phyloP scores from a whole-genome alignment of 352 stramenopile genomes.

The Phytophthora rubi region DNA sequence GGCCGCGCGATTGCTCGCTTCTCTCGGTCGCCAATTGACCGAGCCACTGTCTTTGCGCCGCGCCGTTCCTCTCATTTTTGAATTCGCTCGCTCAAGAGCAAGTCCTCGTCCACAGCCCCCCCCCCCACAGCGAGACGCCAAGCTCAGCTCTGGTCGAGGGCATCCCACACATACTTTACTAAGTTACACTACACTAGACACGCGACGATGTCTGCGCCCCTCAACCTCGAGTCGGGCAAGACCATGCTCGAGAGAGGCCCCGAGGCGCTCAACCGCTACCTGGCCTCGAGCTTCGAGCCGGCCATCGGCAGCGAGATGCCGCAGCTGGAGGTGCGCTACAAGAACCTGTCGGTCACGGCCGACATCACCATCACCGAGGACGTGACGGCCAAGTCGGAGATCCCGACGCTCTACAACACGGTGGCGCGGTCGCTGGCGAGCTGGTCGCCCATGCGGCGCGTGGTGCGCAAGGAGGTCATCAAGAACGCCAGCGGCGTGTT shows the following conservation, averaged over 20 bases:
- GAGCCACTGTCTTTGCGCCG: conserved; percentile 7
- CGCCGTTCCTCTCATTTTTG: conserved; percentile 10
- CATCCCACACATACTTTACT: conserved; percentile 2
- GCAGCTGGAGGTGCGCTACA: conserved; percentile 57
- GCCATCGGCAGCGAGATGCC: conserved; percentile 46
- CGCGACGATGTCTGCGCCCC: not conserved
- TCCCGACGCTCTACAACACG: conserved; percentile 49
- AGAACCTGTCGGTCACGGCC: conserved; percentile 48
- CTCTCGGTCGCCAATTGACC: conserved; percentile 3
- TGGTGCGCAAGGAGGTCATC: conserved; percentile 34
- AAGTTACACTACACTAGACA: not conserved
- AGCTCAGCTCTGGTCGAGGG: conserved; percentile 14
- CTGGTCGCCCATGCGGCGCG: conserved; percentile 24
- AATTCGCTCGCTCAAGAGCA: conserved; percentile 15
- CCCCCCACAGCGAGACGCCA: not conserved
- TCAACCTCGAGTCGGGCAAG: conserved; percentile 27
- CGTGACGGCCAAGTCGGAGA: conserved; percentile 23
- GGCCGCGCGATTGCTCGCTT: conserved; percentile 3
- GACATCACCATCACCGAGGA: conserved; percentile 34
- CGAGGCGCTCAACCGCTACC: conserved; percentile 30
- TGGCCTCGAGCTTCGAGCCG: conserved; percentile 40
- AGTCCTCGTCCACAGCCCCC: not conserved
- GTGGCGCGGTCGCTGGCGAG: conserved; percentile 20
- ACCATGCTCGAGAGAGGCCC: conserved; percentile 27
- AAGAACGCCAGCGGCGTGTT: conserved; percentile 35